These are phyloP conservation scores for Debaryomyces singareniensis DNA, from an alignment of 1,139 yeast species.

Conservation along the genomic window DNA sequence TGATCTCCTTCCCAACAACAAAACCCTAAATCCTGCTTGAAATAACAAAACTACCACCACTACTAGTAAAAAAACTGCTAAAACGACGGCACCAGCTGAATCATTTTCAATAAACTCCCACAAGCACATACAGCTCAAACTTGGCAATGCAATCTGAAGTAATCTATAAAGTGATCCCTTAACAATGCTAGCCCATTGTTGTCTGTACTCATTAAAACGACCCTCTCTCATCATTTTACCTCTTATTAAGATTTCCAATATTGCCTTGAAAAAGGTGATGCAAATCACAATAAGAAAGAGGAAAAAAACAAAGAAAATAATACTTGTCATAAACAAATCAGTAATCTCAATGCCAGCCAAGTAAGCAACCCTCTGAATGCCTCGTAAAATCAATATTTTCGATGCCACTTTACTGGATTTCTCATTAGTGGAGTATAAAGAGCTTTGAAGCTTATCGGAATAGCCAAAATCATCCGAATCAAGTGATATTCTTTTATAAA, in stretches of 20 bases:
- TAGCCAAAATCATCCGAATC: conserved; percentile 40
- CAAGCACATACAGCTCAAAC: conserved; percentile 69
- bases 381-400: conserved; percentile 76
- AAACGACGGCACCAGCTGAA: conserved; percentile 75
- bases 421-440: conserved; percentile 69
- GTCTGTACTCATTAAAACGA: conserved; percentile 71
- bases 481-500: conserved; percentile 10
- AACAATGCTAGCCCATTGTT: conserved; percentile 71
- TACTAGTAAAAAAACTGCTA: conserved; percentile 64
- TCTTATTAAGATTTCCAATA: conserved; percentile 64
- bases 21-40: conserved; percentile 71
- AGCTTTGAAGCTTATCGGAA: conserved; percentile 42
- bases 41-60: conserved; percentile 53
- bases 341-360: conserved; percentile 82
- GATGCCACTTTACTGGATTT: conserved; percentile 46
- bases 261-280: conserved; percentile 64
- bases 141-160: conserved; percentile 79
- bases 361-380: conserved; percentile 87
- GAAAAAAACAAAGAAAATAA: conserved; percentile 75
- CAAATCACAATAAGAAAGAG: conserved; percentile 64
- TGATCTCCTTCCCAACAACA: conserved; percentile 67
- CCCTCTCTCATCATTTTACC: conserved; percentile 55
- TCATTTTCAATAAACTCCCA: conserved; percentile 87
- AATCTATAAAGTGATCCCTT: conserved; percentile 87
- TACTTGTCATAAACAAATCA: conserved; percentile 78